Evolutionary conservation across 768 basidiomycete genomes (phyloP).

Genomic region (Termitomyces titanicus): DNA sequence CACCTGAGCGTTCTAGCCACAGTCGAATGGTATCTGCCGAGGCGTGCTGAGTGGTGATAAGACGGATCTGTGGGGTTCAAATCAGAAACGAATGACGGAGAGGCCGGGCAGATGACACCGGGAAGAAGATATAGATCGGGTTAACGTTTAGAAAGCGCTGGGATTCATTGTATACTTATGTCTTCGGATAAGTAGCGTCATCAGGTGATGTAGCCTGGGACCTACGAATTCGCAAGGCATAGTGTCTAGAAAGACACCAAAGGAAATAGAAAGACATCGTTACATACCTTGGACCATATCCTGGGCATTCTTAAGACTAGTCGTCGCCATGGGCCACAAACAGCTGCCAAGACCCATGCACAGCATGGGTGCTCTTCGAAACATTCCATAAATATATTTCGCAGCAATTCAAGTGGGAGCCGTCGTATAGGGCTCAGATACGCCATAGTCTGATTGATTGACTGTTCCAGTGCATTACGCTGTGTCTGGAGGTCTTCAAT

Average conservation of each 20-base stretch:
- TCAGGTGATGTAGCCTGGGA: background rate
- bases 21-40: constrained; percentile 78
- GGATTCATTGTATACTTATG: background rate
- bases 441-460: constrained; percentile 47
- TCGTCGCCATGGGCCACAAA: constrained; percentile 64
- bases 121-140: background rate
- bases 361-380: constrained; percentile 71
- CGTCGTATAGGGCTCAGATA: constrained; percentile 73
- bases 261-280: background rate
- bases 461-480: constrained; percentile 43
- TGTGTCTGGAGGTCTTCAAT: constrained; percentile 56
- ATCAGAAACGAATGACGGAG: constrained; percentile 7
- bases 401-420: constrained; percentile 69
- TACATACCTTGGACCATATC: constrained; percentile 74
- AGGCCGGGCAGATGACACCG: background rate
- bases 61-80: constrained; percentile 52
- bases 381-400: constrained; percentile 65
- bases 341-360: constrained; percentile 72
- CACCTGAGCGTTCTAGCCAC: constrained; percentile 80
- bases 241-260: background rate
- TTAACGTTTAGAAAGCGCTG: background rate
- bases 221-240: background rate
- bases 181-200: background rate
- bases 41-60: constrained; percentile 63
- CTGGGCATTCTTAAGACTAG: constrained; percentile 62